Base-by-base conservation (phyloP, 495 filamentous ascomycete genomes). In the Glutinoglossum americanum region DNA sequence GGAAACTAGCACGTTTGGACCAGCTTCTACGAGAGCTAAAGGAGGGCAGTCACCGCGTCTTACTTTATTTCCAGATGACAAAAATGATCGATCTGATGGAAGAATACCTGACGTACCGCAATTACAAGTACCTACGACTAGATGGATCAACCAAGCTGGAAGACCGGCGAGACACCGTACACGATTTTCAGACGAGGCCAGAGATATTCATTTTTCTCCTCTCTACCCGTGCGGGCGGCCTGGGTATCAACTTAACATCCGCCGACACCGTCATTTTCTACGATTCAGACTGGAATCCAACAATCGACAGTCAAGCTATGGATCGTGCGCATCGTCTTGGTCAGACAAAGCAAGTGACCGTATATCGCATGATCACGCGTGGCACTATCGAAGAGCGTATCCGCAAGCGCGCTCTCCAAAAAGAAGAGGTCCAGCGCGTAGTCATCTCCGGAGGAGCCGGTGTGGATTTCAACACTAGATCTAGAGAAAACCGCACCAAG, bases 11-110 rank as follows among this genome's bases (percentile, higher is more conserved):
- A 35, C 88, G 88, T 63, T 76, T 99, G 27, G 92, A 99, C 69
- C 74, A 86, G 57, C 77, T 99, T 25, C 74, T 99, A 30, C 80
- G 81, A 49, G 74, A 88, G 63, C 79, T 99, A 57, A 99, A 97
- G 74, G 81, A 89, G 56, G 85, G 81, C 48, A 85, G 85, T 48
- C 92, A 99, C 64, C 89, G 92, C 64, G 92, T 99, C 19, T 79
- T 99, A 8, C 74, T 99, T n/a, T 99, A 99, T 74, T 99, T 99
- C 82, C 92, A 99, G 72, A 99, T 99, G 92, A 99, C 92, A n/a
- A 82, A 85, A 63, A 99, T 99, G 92, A 97, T 99, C 65, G 92
- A 99, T 65, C 72, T 99, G 37, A 96, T 96, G 84, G 92, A 99
- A 64, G 92, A 99, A 69, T 99, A 97, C 65, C 76, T 99, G 44